Conservation (phyloP, 768 basidiomycete genomes). For the Kwoniella botswanensis region DNA sequence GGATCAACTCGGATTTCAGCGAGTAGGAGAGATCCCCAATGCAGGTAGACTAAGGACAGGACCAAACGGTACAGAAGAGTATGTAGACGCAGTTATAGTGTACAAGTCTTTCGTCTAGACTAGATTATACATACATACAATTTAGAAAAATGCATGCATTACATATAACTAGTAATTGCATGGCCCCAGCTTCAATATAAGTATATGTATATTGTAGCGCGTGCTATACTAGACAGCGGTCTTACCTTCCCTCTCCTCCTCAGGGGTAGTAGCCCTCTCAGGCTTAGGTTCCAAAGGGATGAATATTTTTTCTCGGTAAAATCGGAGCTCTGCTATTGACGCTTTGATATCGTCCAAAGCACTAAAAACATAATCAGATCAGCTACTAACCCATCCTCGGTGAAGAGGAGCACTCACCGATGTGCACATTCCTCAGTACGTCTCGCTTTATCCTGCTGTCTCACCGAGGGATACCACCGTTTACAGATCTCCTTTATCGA, state of each 20-base stretch:
- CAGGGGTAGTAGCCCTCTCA: conserved; percentile 2
- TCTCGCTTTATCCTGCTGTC: conserved; percentile 25
- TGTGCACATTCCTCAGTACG: conserved; percentile 40
- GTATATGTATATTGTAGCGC: neutral
- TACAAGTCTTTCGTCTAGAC: conserved; percentile 71
- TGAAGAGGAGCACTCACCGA: conserved; percentile 32
- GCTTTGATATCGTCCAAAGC: conserved; percentile 80
- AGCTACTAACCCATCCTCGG: no score
- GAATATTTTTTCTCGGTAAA: conserved; percentile 80
- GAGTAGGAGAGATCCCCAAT: conserved; percentile 69
- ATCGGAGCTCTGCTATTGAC: conserved; percentile 77
- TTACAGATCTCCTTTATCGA: conserved; percentile 56
- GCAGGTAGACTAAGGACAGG: conserved; percentile 69
- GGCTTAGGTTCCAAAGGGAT: conserved; percentile 54
- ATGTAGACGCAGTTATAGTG: conserved; percentile 82
- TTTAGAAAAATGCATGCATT: neutral
- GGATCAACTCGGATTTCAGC: conserved; percentile 80
- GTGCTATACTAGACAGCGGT: conserved; percentile 24
- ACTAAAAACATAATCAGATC: conserved; percentile 58
- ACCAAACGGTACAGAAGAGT: conserved; percentile 79
- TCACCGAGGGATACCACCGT: conserved; percentile 56
- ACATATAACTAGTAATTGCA: no score
- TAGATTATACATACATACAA: neutral
- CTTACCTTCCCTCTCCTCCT: conserved; percentile 24
- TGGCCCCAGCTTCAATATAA: neutral